phyloP scores from a whole-genome alignment of 805 yeast genomes.

The Candida maltosa region DNA sequence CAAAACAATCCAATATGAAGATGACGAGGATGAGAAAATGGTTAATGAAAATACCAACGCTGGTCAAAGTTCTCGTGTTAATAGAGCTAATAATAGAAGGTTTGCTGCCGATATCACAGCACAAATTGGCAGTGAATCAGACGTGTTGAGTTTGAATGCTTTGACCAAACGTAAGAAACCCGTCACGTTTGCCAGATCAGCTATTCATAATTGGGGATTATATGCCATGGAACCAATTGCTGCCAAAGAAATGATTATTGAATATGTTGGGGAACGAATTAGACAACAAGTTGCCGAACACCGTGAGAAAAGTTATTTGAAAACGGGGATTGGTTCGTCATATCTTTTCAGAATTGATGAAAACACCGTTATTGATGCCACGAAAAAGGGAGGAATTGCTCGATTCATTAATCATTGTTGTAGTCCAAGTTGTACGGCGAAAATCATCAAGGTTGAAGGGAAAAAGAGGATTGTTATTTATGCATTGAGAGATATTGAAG shows the following conservation, averaged over 20 bases:
- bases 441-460: constrained; percentile 92
- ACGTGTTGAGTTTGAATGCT: constrained; percentile 78
- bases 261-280: constrained; percentile 93
- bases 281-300: constrained; percentile 93
- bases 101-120: constrained; percentile 87
- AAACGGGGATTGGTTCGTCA: constrained; percentile 93
- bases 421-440: constrained; percentile 95
- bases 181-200: constrained; percentile 93
- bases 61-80: constrained; percentile 72
- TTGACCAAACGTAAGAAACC: constrained; percentile 88
- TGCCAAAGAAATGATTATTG: constrained; percentile 96
- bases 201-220: constrained; percentile 97
- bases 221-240: constrained; percentile 94
- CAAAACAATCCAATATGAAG: constrained; percentile 68
- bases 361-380: constrained; percentile 93
- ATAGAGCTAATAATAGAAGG: constrained; percentile 82
- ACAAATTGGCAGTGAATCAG: constrained; percentile 79
- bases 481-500: constrained; percentile 82
- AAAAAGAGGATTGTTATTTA: constrained; percentile 91
- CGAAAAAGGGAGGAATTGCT: constrained; percentile 95
- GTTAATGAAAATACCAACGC: constrained; percentile 12
- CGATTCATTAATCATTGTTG: constrained; percentile 97
- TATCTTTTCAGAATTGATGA: constrained; percentile 91
- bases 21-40: constrained; percentile 34
- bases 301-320: constrained; percentile 78